Percentiles rank a stretch among this genome's conserved stretches.
phyloP scores from a whole-genome alignment of 1,284 basidiomycete genomes.

The Acaromyces ingoldii region DNA sequence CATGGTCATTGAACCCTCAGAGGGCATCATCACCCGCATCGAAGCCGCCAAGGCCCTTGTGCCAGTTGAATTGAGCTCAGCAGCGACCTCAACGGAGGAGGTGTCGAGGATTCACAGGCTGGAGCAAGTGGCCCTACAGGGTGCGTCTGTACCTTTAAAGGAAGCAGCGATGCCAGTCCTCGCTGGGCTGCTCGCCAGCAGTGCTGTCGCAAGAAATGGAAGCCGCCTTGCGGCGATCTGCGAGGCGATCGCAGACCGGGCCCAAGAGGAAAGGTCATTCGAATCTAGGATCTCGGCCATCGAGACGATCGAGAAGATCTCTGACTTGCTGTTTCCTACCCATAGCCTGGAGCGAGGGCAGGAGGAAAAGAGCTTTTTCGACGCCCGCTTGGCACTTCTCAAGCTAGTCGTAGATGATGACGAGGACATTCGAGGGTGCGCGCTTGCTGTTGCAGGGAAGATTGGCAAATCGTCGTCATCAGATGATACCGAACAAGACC shows the following conservation, averaged over 20 bases:
- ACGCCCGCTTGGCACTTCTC: constrained; percentile 19
- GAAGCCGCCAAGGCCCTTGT: too few relatives aligned
- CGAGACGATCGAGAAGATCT: not conserved
- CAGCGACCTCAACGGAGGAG: not conserved
- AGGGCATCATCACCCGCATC: too few relatives aligned
- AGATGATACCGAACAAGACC: not conserved
- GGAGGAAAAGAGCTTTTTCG: constrained; percentile 18
- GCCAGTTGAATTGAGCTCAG: too few relatives aligned
- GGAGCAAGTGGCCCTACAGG: not conserved
- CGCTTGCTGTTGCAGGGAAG: constrained; percentile 25
- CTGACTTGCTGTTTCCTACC: not conserved
- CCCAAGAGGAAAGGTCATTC: not conserved
- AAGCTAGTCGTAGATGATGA: constrained; percentile 29
- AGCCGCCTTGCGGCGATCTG: not conserved
- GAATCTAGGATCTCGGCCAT: not conserved
- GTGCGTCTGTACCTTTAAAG: not conserved
- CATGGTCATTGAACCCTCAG: too few relatives aligned
- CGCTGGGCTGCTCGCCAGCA: too few relatives aligned
- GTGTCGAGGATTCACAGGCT: not conserved
- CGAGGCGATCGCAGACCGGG: not conserved
- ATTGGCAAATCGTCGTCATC: not conserved
- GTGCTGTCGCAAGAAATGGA: not conserved
- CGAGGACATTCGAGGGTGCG: constrained; percentile 26
- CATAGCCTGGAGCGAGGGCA: too few relatives aligned
- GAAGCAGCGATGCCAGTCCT: too few relatives aligned